These are phyloP conservation scores for Boletus edulis DNA, from an alignment of 768 basidiomycete genomes.

Conservation along the genomic window DNA sequence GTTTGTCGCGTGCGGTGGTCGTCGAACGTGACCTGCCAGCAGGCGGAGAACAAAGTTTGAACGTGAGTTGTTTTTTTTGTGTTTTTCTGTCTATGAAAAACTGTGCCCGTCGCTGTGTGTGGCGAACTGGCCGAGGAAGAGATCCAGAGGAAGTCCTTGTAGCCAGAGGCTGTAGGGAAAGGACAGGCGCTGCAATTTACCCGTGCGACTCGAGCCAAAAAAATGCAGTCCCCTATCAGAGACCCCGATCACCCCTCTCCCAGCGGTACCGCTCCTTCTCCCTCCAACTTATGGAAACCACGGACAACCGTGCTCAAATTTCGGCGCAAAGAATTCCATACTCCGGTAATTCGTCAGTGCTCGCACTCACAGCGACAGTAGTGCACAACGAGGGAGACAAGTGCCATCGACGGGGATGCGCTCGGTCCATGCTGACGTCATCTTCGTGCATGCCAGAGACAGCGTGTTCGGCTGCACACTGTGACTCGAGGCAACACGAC, in stretches of 20 bases:
- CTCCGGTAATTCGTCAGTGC: too few species aligned
- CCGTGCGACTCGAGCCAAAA: constrained; percentile 34
- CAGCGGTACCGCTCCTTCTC: constrained; percentile 8
- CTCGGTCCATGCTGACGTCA: constrained; percentile 7
- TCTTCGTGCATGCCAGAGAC: not conserved
- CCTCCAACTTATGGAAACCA: too few species aligned
- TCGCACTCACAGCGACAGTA: too few species aligned
- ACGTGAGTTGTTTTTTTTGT: constrained; percentile 28
- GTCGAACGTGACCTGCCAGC: constrained; percentile 90
- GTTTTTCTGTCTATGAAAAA: constrained; percentile 40
- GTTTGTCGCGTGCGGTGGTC: constrained; percentile 72
- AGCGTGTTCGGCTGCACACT: constrained; percentile 7
- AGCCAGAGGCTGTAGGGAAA: constrained; percentile 39
- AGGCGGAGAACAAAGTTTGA: constrained; percentile 69
- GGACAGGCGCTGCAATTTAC: constrained; percentile 30
- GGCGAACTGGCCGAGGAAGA: constrained; percentile 32
- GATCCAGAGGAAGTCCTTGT: constrained; percentile 27
- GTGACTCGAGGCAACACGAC: not conserved
- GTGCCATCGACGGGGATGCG: not conserved
- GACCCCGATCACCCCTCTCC: constrained; percentile 28
- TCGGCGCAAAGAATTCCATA: too few species aligned
- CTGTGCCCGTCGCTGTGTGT: constrained; percentile 35
- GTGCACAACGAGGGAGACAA: not conserved
- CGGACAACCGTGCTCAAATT: too few species aligned
- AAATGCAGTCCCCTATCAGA: constrained; percentile 23